Base-by-base conservation (phyloP, 1,284 basidiomycete genomes). In the Bondarzewia mesenterica region DNA sequence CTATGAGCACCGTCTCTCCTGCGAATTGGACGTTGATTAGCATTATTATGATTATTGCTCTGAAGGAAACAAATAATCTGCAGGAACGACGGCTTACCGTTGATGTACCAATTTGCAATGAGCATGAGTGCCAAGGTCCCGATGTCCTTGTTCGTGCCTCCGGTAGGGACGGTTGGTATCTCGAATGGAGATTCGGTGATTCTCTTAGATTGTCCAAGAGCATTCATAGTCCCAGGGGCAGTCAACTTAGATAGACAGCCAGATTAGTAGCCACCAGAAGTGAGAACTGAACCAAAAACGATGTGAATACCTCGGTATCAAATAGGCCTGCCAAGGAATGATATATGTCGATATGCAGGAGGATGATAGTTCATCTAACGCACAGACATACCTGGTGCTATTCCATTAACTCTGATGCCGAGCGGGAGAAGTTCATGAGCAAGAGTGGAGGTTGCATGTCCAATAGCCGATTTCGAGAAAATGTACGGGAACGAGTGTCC, bases 321-420 rank as follows among this genome's bases (percentile, higher is more conserved):
- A 67, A 68, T n/a, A 66, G 51, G 20, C 62, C 63, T 61, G 12
- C 12, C 7, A 10, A 14, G 21, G 20, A n/a, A n/a, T n/a, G n/a
- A n/a, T n/a, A n/a, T n/a, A n/a, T n/a, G n/a, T n/a, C n/a, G n/a
- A n/a, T n/a, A n/a, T n/a, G n/a, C n/a, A n/a, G n/a, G n/a, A n/a
- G n/a, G n/a, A n/a, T n/a, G n/a, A n/a, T n/a, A n/a, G n/a, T n/a
- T n/a, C n/a, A n/a, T n/a, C n/a, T n/a, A n/a, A n/a, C n/a, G n/a
- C n/a, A n/a, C n/a, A 49, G 58, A 47, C 37, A n/a, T 49, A 64
- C 71, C 72, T 5, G 74, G 74, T 3, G 75, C 74, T 44, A 76
- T 77, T 3, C 74, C 74, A 54, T 76, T 77, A n/a, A 77, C 75
- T n/a, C 74, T 62, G 47, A 77, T 71, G 1, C 74, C 73, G n/a